Base-by-base conservation (phyloP, 345 rosid species). In the Passiflora organensis region DNA sequence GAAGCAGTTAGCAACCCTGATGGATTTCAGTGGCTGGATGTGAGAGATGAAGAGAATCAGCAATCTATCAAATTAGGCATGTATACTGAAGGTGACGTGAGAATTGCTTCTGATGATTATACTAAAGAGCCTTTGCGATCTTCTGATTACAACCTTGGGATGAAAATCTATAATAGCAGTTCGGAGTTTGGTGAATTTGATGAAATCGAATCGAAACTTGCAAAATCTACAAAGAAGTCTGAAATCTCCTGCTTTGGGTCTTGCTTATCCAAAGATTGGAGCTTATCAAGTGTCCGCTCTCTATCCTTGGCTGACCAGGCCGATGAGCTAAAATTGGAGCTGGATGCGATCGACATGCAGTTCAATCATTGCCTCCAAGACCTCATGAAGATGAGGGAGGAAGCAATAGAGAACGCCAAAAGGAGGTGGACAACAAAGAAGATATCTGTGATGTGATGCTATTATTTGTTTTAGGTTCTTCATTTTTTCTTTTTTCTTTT, bases 321-420 rank as follows among this genome's bases (percentile, higher is more conserved):
- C 6, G n/a, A 53, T n/a, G 84, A 68, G 28, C 80, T 82, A 34
- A 77, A 80, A 78, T 63, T 60, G 58, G 87, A 84, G 68, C 78
- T 88, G 6, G 67, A 78, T 37, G 55, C 74, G 13, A 80, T 85
- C 41, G 76, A 80, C 54, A 34, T 76, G 9, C 84, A 80, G 49
- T 85, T 71, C 69, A 68, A 70, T 41, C 77, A 78, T 54, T 81
- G 81, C 58, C 55, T 81, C 45, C 81, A 74, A 50, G 88, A 85
- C 65, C 82, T 88, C 10, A 4, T 65, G 68, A 82, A 69, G 80
- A 60, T 74, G 67, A 81, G 82, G 62, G 94, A 85, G 56, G 94
- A 76, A 59, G 93, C 84, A n/a, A 72, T 80, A 46, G 83, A 68
- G 60, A 73, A 63, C 56, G 86, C 83, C 56, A 78, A 75, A 53